These are phyloP conservation scores for Lipomyces japonicus DNA, from an alignment of 805 yeast genomes.

Conservation along the genomic window DNA sequence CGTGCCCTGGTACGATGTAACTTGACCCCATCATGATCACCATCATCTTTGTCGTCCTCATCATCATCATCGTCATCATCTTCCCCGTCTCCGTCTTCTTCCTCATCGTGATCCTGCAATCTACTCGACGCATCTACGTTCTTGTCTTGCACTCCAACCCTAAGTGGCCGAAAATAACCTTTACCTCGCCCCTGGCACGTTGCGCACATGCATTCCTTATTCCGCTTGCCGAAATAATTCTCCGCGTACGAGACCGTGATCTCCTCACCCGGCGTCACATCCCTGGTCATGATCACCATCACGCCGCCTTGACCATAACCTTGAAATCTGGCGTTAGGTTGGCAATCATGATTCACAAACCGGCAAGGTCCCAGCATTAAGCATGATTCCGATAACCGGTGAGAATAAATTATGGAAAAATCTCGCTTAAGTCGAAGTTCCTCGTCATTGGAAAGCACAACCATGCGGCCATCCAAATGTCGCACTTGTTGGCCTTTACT, in stretches of 20 bases:
- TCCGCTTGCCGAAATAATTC: constrained; percentile 44
- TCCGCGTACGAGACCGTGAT: constrained; percentile 45
- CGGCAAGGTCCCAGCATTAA: constrained; percentile 50
- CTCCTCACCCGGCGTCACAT: constrained; percentile 46
- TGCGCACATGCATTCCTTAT: constrained; percentile 46
- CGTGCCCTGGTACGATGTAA: constrained; percentile 9
- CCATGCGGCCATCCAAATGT: constrained; percentile 41
- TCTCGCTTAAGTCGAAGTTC: constrained; percentile 39
- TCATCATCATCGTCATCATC: constrained; percentile 1
- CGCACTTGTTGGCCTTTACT: constrained; percentile 37
- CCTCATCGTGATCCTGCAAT: not conserved
- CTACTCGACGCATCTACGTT: not conserved
- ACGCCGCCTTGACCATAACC: constrained; percentile 36
- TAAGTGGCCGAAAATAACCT: constrained; percentile 15
- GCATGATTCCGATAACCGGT: constrained; percentile 38
- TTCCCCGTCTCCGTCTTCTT: not conserved
- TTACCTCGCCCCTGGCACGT: constrained; percentile 40
- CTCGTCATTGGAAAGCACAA: constrained; percentile 38
- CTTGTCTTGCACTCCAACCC: no score
- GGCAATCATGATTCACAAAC: constrained; percentile 49
- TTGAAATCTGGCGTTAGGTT: constrained; percentile 43
- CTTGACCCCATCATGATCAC: constrained; percentile 4
- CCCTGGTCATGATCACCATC: constrained; percentile 38
- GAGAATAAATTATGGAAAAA: constrained; percentile 44
- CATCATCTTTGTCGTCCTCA: constrained; percentile 3